Evolutionary conservation across 768 basidiomycete genomes (phyloP).

Genomic region (Thelephora ganbajun): DNA sequence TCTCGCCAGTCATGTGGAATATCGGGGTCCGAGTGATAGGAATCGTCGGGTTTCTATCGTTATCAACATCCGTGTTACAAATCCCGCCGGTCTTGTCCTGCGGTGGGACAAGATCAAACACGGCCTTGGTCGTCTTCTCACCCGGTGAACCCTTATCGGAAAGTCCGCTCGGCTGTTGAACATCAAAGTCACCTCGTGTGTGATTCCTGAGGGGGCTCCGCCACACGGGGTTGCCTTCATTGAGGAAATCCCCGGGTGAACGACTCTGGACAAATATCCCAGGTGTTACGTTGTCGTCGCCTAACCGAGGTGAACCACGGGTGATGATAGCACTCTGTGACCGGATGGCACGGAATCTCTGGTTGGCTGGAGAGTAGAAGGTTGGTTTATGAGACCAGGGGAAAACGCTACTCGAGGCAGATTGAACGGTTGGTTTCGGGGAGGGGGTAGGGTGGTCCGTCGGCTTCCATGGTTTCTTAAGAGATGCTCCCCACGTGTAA

Average conservation of each 20-base stretch:
- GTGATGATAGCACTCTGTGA: conserved; percentile 7
- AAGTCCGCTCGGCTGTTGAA: conserved; percentile 2
- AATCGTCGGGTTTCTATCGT: too few relatives aligned
- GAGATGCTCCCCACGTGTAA: conserved; percentile 43
- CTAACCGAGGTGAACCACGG: conserved; percentile 40
- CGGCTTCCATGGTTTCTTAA: conserved; percentile 33
- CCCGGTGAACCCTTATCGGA: too few relatives aligned
- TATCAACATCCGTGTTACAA: too few relatives aligned
- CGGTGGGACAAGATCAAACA: too few relatives aligned
- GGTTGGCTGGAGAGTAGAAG: conserved; percentile 21
- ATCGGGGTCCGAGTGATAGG: too few relatives aligned
- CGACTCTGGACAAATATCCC: background rate
- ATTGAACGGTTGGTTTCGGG: conserved; percentile 35
- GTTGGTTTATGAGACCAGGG: conserved; percentile 12
- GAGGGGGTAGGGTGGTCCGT: conserved; percentile 11
- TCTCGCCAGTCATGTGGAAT: too few relatives aligned
- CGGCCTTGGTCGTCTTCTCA: too few relatives aligned
- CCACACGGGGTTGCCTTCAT: conserved; percentile 11
- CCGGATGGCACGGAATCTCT: background rate
- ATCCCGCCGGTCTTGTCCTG: too few relatives aligned
- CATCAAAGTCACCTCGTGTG: conserved; percentile 43
- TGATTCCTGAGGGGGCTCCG: conserved; percentile 29
- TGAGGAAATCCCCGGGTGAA: conserved; percentile 5
- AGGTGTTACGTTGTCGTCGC: conserved; percentile 13
- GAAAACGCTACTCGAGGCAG: conserved; percentile 12